Conservation (phyloP, 306 rosid species). For the Quercus robur region DNA sequence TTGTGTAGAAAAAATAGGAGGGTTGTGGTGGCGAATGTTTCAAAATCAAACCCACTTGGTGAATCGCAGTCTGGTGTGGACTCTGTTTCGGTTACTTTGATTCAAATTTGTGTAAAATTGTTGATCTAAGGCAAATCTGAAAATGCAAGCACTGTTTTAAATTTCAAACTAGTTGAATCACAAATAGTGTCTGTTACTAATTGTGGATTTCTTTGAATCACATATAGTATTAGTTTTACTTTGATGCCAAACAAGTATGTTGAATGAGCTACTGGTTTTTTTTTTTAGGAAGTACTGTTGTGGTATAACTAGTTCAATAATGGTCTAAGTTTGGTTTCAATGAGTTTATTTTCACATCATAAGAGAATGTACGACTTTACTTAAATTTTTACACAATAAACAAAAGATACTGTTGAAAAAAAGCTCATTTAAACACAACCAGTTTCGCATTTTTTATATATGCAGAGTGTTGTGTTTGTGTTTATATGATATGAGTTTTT, state of each 20-base stretch:
- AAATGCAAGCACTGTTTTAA: background rate
- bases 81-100: slow-evolving; percentile 9
- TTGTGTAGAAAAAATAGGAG: slow-evolving; percentile 25
- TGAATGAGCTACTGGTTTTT: background rate
- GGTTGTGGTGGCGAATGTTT: slow-evolving; percentile 28
- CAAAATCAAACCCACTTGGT: slow-evolving; percentile 30
- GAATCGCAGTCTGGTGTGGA: slow-evolving; percentile 39
- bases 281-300: background rate
- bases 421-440: no score
- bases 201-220: background rate
- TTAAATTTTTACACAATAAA: no score
- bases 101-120: background rate
- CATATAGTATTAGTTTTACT: background rate
- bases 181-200: background rate
- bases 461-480: background rate
- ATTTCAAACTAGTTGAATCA: background rate
- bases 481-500: background rate
- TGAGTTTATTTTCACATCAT: no score
- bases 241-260: background rate
- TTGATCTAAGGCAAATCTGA: background rate
- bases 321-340: background rate
- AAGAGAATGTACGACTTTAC: no score
- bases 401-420: no score
- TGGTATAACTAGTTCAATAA: background rate
- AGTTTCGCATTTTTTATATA: background rate